Percentiles rank a stretch among this genome's conserved stretches.
phyloP scores from a whole-genome alignment of 768 basidiomycete species.

The Termitomyces titanicus region DNA sequence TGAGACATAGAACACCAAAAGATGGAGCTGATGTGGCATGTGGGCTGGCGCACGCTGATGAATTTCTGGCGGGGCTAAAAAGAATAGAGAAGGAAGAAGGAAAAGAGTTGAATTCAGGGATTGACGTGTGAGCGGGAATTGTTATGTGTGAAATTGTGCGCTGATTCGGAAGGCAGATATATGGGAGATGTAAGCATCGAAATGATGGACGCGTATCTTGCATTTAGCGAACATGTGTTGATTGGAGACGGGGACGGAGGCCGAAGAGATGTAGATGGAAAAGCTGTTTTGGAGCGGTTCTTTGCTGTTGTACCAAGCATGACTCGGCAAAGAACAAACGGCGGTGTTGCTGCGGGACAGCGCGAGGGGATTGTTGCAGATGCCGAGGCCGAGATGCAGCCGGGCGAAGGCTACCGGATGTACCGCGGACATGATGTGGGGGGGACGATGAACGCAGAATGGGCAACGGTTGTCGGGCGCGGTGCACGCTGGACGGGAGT shows the following conservation, averaged over 20 bases:
- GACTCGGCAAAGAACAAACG: conserved; percentile 5
- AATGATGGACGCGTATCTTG: conserved; percentile 61
- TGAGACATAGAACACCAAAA: conserved; percentile 37
- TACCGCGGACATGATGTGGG: conserved; percentile 66
- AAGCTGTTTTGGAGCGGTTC: conserved; percentile 31
- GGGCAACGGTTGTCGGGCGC: conserved; percentile 45
- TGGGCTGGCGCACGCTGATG: conserved; percentile 48
- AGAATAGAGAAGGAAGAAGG: conserved; percentile 28
- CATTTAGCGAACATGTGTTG: conserved; percentile 59
- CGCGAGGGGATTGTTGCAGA: conserved; percentile 11
- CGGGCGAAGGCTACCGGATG: conserved; percentile 61
- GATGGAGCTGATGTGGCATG: conserved; percentile 53
- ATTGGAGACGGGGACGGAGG: conserved; percentile 27
- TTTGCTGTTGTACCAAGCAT: conserved; percentile 33
- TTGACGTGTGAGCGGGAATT: conserved; percentile 39
- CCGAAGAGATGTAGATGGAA: conserved; percentile 4
- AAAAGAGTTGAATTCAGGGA: conserved; percentile 39
- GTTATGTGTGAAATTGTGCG: neutral
- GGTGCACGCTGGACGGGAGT: conserved; percentile 58
- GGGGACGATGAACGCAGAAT: conserved; percentile 52
- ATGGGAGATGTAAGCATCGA: conserved; percentile 47
- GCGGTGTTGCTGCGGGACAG: neutral
- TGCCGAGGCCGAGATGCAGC: conserved; percentile 25
- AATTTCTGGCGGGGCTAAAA: conserved; percentile 43
- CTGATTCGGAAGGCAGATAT: conserved; percentile 37